These are phyloP conservation scores for Vitis hybrid DNA, from an alignment of 177 flowering plant species.

Conservation along the genomic window DNA sequence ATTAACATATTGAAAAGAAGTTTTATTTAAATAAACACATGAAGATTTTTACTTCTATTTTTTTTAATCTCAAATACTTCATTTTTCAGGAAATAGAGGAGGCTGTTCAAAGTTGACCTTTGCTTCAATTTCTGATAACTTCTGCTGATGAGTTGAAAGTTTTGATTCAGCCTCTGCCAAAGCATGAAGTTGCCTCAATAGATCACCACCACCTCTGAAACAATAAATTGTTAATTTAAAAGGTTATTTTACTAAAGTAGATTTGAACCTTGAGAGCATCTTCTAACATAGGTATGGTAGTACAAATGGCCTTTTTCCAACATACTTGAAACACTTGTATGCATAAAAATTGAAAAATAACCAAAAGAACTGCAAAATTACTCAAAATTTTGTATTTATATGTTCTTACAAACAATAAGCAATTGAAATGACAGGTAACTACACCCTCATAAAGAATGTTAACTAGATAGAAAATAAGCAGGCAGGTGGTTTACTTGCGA, in stretches of 20 bases:
- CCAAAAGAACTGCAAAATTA: too few species aligned
- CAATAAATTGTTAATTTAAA: conserved; percentile 18
- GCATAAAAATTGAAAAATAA: not conserved
- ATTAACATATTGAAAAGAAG: not conserved
- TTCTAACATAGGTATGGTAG: not conserved
- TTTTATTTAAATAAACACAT: not conserved
- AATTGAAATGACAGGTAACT: not conserved
- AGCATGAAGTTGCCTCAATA: conserved; percentile 74
- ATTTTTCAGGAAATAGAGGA: not conserved
- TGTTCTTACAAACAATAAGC: not conserved
- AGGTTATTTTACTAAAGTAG: not conserved
- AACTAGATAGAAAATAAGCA: not conserved
- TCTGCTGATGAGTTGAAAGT: conserved; percentile 61
- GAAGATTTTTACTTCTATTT: not conserved
- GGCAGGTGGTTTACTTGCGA: conserved; percentile 67
- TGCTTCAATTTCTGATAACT: conserved; percentile 67
- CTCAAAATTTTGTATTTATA: not conserved
- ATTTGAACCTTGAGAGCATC: not conserved
- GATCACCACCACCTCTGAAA: conserved; percentile 88
- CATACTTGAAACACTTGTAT: not conserved
- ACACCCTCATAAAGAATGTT: not conserved
- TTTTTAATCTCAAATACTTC: not conserved
- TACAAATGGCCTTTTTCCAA: not conserved
- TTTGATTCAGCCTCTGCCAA: conserved; percentile 73
- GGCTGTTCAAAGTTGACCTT: conserved; percentile 47